Conservation (phyloP, 1,284 basidiomycete species). For the Pascua sp. region DNA sequence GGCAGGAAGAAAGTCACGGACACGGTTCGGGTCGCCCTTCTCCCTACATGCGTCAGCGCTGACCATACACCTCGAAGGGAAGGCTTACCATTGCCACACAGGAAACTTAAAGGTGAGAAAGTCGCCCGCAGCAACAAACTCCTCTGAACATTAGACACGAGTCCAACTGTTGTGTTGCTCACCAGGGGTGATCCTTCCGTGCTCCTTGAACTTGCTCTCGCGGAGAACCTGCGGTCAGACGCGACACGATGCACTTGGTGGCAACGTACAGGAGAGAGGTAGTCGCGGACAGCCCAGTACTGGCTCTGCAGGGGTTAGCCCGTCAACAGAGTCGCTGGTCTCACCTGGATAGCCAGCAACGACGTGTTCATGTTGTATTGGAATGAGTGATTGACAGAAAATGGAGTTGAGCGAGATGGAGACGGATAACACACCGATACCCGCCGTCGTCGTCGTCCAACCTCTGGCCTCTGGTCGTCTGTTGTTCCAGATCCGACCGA, state of each 20-base stretch:
- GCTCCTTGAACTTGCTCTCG: conserved; percentile 99
- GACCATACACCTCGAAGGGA: not conserved
- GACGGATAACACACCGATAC: not conserved
- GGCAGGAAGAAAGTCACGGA: conserved; percentile 82
- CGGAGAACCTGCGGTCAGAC: conserved; percentile 68
- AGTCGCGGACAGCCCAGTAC: conserved; percentile 93
- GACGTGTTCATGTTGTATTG: conserved; percentile 44
- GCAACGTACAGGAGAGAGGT: conserved; percentile 76
- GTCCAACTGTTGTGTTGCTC: conserved; percentile 29
- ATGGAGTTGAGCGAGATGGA: not conserved
- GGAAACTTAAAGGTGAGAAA: conserved; percentile 94
- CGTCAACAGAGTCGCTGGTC: not conserved
- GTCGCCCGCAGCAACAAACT: conserved; percentile 92
- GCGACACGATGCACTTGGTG: conserved; percentile 2
- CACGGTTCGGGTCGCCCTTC: conserved; percentile 76
- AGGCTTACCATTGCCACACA: conserved; percentile 81
- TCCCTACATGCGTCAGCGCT: conserved; percentile 60
- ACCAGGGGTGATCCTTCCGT: conserved; percentile 95
- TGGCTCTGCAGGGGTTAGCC: conserved; percentile 60
- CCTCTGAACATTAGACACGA: conserved; percentile 59
- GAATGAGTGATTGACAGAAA: not conserved
- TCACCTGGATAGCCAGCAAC: conserved; percentile 49
- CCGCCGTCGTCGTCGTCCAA: not conserved
- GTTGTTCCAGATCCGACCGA: not conserved
- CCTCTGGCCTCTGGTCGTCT: not conserved